Evolutionary conservation across 176 grass and related monocot species (phyloP).

Genomic region (Triticum timopheevii): DNA sequence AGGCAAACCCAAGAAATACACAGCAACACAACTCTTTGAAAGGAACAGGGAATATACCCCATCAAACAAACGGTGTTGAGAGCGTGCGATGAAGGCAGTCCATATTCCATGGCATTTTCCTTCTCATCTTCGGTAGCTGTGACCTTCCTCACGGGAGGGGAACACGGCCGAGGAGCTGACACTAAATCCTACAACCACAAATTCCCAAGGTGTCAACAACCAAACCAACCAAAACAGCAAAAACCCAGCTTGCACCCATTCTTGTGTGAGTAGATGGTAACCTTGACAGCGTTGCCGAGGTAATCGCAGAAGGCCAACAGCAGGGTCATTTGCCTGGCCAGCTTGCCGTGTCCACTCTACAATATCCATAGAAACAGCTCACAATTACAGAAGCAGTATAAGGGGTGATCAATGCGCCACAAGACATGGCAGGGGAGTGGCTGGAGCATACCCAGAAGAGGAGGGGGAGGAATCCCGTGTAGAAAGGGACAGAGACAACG

Average conservation of each 20-base stretch:
- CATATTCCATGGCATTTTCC: slow-evolving; percentile 97
- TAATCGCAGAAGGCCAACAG: slow-evolving; percentile 96
- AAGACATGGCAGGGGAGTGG: background rate
- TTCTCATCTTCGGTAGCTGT: slow-evolving; percentile 87
- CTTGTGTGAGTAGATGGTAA: slow-evolving; percentile 22
- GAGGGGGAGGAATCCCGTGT: slow-evolving; percentile 92
- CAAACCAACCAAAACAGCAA: background rate
- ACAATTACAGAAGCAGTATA: slow-evolving; percentile 7
- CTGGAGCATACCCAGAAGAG: slow-evolving; percentile 81
- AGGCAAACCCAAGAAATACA: background rate
- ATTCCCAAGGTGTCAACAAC: background rate
- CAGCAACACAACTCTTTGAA: background rate
- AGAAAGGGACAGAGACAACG: slow-evolving; percentile 92
- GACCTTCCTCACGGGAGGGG: slow-evolving; percentile 85
- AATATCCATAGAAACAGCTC: slow-evolving; percentile 12
- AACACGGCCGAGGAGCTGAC: slow-evolving; percentile 91
- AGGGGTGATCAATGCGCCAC: background rate
- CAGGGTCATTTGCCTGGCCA: slow-evolving; percentile 97
- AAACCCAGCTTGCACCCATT: background rate
- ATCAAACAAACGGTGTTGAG: slow-evolving; percentile 89
- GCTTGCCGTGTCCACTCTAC: slow-evolving; percentile 79
- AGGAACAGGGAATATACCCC: slow-evolving; percentile 52
- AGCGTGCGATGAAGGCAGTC: slow-evolving; percentile 86
- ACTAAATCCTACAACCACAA: slow-evolving; percentile 63
- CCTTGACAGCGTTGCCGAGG: slow-evolving; percentile 88